phyloP scores from a whole-genome alignment of 805 yeast genomes.

The Wickerhamiella musiphila region DNA sequence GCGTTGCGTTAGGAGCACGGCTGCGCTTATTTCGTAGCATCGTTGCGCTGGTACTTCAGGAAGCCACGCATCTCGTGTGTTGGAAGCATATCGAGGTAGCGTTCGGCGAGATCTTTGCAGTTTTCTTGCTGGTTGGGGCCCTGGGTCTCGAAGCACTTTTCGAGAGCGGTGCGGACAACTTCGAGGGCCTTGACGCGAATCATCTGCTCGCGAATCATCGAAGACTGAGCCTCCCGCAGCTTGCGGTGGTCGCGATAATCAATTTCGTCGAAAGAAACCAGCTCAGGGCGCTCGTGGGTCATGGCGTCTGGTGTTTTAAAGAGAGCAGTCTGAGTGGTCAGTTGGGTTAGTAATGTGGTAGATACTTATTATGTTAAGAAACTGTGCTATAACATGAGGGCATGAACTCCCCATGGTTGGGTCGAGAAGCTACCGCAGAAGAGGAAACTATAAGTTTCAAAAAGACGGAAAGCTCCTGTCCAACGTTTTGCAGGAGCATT shows the following conservation, averaged over 20 bases:
- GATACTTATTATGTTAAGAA: too few relatives aligned
- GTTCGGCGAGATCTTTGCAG: conserved; percentile 54
- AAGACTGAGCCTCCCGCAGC: conserved; percentile 55
- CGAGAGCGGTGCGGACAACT: conserved; percentile 55
- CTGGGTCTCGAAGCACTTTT: conserved; percentile 44
- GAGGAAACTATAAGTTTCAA: too few relatives aligned
- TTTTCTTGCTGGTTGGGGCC: conserved; percentile 61
- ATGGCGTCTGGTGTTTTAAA: conserved; percentile 4
- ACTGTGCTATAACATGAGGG: too few relatives aligned
- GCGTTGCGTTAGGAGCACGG: too few relatives aligned
- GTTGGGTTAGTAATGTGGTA: background rate
- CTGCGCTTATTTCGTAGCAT: conserved; percentile 53
- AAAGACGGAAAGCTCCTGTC: too few relatives aligned
- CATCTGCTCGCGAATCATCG: conserved; percentile 67
- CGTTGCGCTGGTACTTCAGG: conserved; percentile 78
- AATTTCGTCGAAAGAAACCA: conserved; percentile 69
- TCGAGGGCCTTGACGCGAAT: conserved; percentile 50
- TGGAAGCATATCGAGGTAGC: conserved; percentile 61
- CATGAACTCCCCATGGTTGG: too few relatives aligned
- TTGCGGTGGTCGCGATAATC: conserved; percentile 50
- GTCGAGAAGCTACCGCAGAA: too few relatives aligned
- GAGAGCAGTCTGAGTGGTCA: too few relatives aligned
- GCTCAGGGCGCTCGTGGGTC: conserved; percentile 32
- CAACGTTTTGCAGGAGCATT: too few relatives aligned
- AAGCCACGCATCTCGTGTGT: conserved; percentile 51